Conservation (phyloP, 208 protist genomes). For the Naegleria gruberi region DNA sequence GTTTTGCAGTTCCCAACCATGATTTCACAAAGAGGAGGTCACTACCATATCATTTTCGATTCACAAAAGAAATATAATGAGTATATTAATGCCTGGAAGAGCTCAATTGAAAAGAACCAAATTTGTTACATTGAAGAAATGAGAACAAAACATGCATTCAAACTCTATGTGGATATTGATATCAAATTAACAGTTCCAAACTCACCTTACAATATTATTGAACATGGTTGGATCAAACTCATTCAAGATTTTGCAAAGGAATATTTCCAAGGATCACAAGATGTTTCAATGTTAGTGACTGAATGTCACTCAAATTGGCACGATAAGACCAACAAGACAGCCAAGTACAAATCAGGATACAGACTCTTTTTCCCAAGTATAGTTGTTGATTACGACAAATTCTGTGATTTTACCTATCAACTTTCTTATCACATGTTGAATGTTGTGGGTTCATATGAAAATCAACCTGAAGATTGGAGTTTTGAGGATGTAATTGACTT, state of each 20-base stretch:
- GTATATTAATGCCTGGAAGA: neutral
- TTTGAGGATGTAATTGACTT: neutral
- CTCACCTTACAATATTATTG: neutral
- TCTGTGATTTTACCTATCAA: neutral
- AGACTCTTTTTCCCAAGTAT: neutral
- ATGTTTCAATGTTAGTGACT: neutral
- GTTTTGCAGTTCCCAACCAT: neutral
- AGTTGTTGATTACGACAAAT: neutral
- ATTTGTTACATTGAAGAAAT: slow-evolving; percentile 9
- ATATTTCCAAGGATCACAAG: neutral
- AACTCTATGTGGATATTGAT: slow-evolving; percentile 1
- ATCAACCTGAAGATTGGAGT: neutral
- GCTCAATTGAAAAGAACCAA: neutral
- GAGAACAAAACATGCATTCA: neutral
- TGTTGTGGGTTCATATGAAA: neutral
- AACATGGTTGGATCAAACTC: neutral
- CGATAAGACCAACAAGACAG: neutral
- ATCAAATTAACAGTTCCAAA: neutral
- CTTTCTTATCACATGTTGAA: neutral
- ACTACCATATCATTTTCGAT: neutral
- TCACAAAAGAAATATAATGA: neutral
- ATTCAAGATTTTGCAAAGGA: neutral
- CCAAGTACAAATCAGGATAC: neutral
- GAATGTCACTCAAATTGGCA: slow-evolving; percentile 9
- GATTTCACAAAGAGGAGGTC: slow-evolving; percentile 5